These are phyloP conservation scores for Xylariomycetidae sp. DNA, from an alignment of 2,329 filamentous ascomycete species.

Conservation along the genomic window DNA sequence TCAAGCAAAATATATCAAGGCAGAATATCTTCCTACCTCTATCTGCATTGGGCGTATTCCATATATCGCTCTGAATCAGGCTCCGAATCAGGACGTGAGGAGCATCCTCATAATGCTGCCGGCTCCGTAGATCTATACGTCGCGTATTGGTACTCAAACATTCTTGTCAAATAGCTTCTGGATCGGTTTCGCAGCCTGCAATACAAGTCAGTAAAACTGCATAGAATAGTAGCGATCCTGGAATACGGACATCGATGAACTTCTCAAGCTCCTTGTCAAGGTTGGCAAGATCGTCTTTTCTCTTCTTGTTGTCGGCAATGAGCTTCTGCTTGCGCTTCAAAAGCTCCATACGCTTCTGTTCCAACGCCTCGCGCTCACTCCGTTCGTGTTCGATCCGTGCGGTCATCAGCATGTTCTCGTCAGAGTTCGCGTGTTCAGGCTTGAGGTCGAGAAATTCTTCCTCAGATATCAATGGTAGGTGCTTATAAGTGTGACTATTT, in stretches of 20 bases:
- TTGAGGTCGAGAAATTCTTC: conserved; percentile 76
- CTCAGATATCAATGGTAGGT: conserved; percentile 76
- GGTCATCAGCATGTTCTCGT: conserved; percentile 80
- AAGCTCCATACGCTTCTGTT: conserved; percentile 75
- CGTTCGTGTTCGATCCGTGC: conserved; percentile 90
- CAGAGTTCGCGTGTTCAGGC: conserved; percentile 67
- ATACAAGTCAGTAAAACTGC: neutral
- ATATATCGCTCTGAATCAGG: too few species aligned
- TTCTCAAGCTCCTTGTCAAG: conserved; percentile 89
- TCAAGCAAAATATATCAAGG: too few species aligned
- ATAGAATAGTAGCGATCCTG: neutral
- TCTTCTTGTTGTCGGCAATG: conserved; percentile 74
- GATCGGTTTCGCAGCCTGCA: conserved; percentile 79
- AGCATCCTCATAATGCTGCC: too few species aligned
- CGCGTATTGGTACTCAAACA: conserved; percentile 17
- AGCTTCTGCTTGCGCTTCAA: conserved; percentile 62
- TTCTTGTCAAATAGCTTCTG: conserved; percentile 77
- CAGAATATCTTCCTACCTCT: too few species aligned
- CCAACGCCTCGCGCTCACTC: conserved; percentile 75
- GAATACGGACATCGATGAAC: conserved; percentile 77
- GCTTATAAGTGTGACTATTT: conserved; percentile 75
- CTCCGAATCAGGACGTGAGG: too few species aligned
- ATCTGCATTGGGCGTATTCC: too few species aligned
- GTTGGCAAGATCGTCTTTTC: conserved; percentile 88
- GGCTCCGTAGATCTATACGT: too few species aligned